Evolutionary conservation across 306 rosid species (phyloP).

Genomic region (Dalbergia oliveri): DNA sequence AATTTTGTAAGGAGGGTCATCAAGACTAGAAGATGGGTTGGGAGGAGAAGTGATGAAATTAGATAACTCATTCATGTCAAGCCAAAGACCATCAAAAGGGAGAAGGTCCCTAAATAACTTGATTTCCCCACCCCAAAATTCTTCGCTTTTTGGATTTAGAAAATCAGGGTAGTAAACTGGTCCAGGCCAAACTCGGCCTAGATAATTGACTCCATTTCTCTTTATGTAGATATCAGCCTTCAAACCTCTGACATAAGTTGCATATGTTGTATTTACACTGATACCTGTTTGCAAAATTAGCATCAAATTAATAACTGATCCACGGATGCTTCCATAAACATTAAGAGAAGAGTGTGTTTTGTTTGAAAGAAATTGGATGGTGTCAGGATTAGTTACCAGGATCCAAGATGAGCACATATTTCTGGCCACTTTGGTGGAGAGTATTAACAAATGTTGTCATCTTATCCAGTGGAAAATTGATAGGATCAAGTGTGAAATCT

Average conservation of each 20-base stretch:
- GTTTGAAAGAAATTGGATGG: neutral
- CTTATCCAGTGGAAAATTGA: constrained; percentile 75
- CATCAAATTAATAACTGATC: neutral
- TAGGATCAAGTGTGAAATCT: constrained; percentile 89
- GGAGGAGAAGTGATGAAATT: constrained; percentile 71
- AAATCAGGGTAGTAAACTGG: constrained; percentile 84
- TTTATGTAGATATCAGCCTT: constrained; percentile 74
- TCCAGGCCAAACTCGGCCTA: constrained; percentile 95
- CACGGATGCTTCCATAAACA: neutral
- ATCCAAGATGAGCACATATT: constrained; percentile 82
- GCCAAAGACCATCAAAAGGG: constrained; percentile 87
- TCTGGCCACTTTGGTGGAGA: constrained; percentile 83
- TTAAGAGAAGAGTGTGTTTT: neutral
- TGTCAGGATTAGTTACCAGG: constrained; percentile 65
- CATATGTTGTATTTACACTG: constrained; percentile 65
- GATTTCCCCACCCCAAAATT: constrained; percentile 76
- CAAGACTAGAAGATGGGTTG: constrained; percentile 65
- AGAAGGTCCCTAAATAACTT: constrained; percentile 62
- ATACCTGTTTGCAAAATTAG: constrained; percentile 65
- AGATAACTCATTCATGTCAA: constrained; percentile 91
- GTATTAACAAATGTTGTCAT: constrained; percentile 65
- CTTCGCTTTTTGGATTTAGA: constrained; percentile 63
- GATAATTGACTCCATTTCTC: constrained; percentile 69
- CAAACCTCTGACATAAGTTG: constrained; percentile 72
- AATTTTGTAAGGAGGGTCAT: constrained; percentile 83